Percentiles rank a stretch among this genome's conserved stretches.
phyloP scores from a whole-genome alignment of 306 rosid species.

The Cotoneaster glaucophyllus region DNA sequence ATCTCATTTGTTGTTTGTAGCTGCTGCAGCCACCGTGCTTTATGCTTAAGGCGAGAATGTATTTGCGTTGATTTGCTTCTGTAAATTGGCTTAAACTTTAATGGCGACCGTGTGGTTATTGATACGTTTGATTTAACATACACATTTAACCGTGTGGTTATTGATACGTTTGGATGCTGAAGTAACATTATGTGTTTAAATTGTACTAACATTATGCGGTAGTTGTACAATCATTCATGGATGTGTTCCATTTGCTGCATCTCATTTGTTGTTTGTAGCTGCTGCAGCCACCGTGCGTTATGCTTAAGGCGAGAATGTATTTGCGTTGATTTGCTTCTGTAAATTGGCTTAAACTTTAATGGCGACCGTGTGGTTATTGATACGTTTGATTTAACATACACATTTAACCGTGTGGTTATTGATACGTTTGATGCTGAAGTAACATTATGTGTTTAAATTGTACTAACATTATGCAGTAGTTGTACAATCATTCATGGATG shows the following conservation, averaged over 20 bases:
- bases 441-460: not conserved
- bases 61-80: not conserved
- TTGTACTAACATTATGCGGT: not conserved
- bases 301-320: not conserved
- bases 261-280: not conserved
- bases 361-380: not conserved
- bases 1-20: not conserved
- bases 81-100: not conserved
- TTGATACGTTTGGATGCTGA: not conserved
- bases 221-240: not conserved
- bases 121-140: not conserved
- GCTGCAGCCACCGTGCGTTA: not conserved
- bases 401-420: not conserved
- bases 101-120: not conserved
- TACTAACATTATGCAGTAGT: not conserved
- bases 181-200: not conserved
- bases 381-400: not conserved
- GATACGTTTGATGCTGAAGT: not conserved
- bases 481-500: not conserved
- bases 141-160: not conserved
- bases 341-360: not conserved
- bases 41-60: not conserved
- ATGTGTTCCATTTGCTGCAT: not conserved
- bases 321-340: not conserved
- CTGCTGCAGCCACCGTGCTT: not conserved